These are phyloP conservation scores for Hibiscus tridactylites DNA, from an alignment of 345 rosid genomes.

Conservation along the genomic window DNA sequence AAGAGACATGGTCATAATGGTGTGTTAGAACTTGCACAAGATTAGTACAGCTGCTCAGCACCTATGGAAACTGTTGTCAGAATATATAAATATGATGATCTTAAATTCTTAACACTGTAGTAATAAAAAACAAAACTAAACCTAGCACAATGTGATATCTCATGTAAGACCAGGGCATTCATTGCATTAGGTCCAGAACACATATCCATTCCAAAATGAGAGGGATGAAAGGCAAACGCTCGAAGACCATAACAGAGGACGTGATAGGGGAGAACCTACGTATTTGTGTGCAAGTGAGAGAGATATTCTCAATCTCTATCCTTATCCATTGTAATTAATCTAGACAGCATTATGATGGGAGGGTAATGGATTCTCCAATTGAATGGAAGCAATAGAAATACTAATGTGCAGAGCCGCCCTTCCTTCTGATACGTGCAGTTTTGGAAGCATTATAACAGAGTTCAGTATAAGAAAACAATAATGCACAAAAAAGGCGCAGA, in stretches of 20 bases:
- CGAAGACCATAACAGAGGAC: not conserved
- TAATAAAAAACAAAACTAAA: not conserved
- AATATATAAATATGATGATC: not conserved
- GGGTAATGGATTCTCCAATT: no score
- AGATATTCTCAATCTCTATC: not conserved
- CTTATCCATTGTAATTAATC: not conserved
- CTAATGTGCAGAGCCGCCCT: no score
- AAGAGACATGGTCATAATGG: not conserved
- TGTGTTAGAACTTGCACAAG: not conserved
- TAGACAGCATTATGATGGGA: no score
- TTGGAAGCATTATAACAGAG: not conserved
- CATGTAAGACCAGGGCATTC: not conserved
- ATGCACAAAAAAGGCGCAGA: not conserved
- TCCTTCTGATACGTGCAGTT: no score
- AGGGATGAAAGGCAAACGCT: not conserved
- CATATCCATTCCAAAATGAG: not conserved
- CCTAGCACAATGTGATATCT: not conserved
- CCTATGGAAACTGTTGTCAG: not conserved
- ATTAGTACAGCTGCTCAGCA: not conserved
- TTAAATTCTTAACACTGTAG: not conserved
- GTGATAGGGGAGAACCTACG: not conserved
- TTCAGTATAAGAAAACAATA: not conserved
- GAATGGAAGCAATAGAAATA: no score
- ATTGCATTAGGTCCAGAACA: not conserved
- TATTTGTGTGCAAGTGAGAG: not conserved